These are phyloP conservation scores for Suillus hirtellus DNA, from an alignment of 768 basidiomycete genomes.

Conservation along the genomic window DNA sequence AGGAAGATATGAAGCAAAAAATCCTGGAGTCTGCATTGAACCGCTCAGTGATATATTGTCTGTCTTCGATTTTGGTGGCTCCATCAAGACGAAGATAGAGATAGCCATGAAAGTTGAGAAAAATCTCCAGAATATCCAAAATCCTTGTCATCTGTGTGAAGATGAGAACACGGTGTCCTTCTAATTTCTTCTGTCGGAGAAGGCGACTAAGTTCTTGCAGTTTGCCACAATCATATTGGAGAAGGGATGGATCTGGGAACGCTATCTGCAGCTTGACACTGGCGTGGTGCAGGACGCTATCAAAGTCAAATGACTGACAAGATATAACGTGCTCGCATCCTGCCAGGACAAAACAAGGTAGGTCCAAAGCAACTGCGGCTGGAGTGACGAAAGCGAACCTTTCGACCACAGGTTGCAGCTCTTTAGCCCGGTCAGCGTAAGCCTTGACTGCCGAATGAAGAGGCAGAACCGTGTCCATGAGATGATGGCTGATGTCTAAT, in stretches of 20 bases:
- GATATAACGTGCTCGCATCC: constrained; percentile 36
- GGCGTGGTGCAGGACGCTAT: constrained; percentile 65
- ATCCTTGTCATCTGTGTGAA: constrained; percentile 98
- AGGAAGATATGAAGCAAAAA: constrained; percentile 88
- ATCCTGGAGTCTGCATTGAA: constrained; percentile 77
- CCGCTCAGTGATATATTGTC: constrained; percentile 87
- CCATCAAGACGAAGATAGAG: constrained; percentile 94
- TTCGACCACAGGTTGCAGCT: constrained; percentile 55
- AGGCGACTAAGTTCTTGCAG: constrained; percentile 81
- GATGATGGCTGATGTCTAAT: constrained; percentile 37
- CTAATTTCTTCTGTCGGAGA: constrained; percentile 80
- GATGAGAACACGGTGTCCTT: constrained; percentile 87
- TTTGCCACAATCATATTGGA: constrained; percentile 97
- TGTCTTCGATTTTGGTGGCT: constrained; percentile 92
- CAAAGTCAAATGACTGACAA: constrained; percentile 51
- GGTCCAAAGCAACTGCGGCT: constrained; percentile 69
- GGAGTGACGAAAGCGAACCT: constrained; percentile 83
- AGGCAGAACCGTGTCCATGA: constrained; percentile 43
- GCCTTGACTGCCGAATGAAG: constrained; percentile 62
- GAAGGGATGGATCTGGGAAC: constrained; percentile 84
- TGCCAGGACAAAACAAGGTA: constrained; percentile 62
- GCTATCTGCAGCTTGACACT: constrained; percentile 89
- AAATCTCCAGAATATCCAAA: constrained; percentile 91
- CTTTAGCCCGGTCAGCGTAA: constrained; percentile 56
- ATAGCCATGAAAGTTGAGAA: constrained; percentile 90